Base-by-base conservation (phyloP, 1,139 yeast species). In the Hyphopichia khmerensis region DNA sequence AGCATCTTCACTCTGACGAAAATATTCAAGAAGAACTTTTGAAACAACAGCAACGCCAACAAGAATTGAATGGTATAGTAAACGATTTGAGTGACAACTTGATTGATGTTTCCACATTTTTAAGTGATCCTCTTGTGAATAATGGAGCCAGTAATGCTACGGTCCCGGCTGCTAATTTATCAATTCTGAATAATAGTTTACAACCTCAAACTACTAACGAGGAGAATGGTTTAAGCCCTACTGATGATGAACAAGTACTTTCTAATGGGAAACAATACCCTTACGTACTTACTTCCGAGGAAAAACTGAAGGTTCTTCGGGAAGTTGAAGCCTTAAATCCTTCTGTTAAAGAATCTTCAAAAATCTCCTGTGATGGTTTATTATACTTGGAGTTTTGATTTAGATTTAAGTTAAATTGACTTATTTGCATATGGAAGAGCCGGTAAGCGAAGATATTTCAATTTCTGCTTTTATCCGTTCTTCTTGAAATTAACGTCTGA, bases 71-170 rank as follows among this genome's bases (percentile, higher is more conserved):
- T 39, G 53, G 56, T 34, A 72, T 73, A 19, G 78, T 73, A 40
- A 69, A 68, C 48, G 76, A 72, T 39, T 60, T 73, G 43, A 66
- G 67, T 31, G 77, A 72, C 39, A 69, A 70, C 41, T 59, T 73
- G 42, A 72, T 73, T 16, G 78, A 73, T 49, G 76, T 72, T 10
- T 62, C 73, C 27, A 62, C 76, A 6, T 72, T 73, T 48, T 57
- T 71, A 47, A 62, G 50, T 43, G 19, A 37, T 26, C 39, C 39
- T 8, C 13, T 17, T 4, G 10, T 30, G 6, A 49, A 49, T 30
- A 54, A 46, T 33, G 48, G 53, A 2, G 42, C 45, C 17, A 46
- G 41, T 24, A 40, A 36, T 14, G 43, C 43, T 27, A 14, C 19
- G 6, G 16, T 27, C 23, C 19, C n/a, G 24, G 42, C 40, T 3